Conservation (phyloP, 2,329 filamentous ascomycete species). For the Ceratocystis lukuohia region DNA sequence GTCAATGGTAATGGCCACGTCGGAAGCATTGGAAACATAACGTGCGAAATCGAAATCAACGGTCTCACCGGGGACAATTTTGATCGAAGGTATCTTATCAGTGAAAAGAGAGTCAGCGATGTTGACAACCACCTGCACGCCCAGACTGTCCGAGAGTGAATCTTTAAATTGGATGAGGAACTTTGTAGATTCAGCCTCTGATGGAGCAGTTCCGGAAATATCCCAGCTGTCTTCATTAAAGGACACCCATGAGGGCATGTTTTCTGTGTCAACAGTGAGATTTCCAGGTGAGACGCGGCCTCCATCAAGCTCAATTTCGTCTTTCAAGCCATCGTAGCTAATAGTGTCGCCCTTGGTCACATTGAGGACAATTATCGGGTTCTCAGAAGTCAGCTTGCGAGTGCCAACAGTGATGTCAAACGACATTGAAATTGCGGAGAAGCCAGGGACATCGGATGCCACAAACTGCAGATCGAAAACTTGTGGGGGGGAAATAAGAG, state of each 20-base stretch:
- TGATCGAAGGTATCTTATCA: slow-evolving; percentile 28
- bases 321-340: slow-evolving; percentile 38
- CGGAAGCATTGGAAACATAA: slow-evolving; percentile 31
- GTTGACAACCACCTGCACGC: slow-evolving; percentile 35
- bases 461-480: slow-evolving; percentile 59
- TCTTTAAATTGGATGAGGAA: slow-evolving; percentile 50
- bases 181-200: slow-evolving; percentile 44
- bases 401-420: slow-evolving; percentile 62
- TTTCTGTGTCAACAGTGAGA: slow-evolving; percentile 38
- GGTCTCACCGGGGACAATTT: slow-evolving; percentile 30
- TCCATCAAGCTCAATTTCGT: slow-evolving; percentile 45
- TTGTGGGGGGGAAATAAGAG: slow-evolving; percentile 54
- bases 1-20: slow-evolving; percentile 29
- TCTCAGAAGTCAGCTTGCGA: slow-evolving; percentile 53
- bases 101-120: slow-evolving; percentile 30
- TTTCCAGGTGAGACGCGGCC: slow-evolving; percentile 35
- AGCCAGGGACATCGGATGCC: slow-evolving; percentile 68
- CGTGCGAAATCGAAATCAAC: slow-evolving; percentile 33
- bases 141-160: slow-evolving; percentile 44
- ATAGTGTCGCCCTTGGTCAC: slow-evolving; percentile 39
- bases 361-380: slow-evolving; percentile 43
- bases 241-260: slow-evolving; percentile 54
- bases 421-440: slow-evolving; percentile 48
- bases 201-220: slow-evolving; percentile 51
- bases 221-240: slow-evolving; percentile 49